Base-by-base conservation (phyloP, 2,329 filamentous ascomycete genomes). In the Shiraia sp. region DNA sequence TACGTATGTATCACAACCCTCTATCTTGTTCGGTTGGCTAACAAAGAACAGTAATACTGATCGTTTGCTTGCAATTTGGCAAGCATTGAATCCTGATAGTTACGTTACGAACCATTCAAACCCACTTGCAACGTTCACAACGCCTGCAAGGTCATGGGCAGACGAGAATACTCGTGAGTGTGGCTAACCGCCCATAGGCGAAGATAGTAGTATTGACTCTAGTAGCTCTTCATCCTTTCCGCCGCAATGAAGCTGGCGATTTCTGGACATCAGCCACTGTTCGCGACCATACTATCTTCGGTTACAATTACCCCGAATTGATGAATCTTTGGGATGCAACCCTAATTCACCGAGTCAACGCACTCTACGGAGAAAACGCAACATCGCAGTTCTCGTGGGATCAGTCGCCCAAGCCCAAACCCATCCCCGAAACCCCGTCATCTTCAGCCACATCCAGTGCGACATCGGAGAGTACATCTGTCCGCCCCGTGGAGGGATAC, bases 31-130 rank as follows among this genome's bases (percentile, higher is more conserved):
- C 17, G 15, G 8, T 10, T 4, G 5, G 14, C 27, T 41, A 8
- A 34, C 16, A 45, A 15, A 25, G 10, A 3, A 12, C 26, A 73
- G 76, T 51, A 90, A 87, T 67, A 79, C 90, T 6, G 89, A 95
- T 59, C 81, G 89, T 2, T 68, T 88, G 19, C 81, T 90, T 49
- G 81, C 87, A 23, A 79, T 95, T 47, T 93, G 87, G 87, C 87
- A 93, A 70, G 74, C 78, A 1, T 67, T 93, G 32, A 79, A 93
- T 50, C 86, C 86, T 0, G 72, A 81, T 14, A 79, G 79, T 19
- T 92, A 84, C 71, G 79, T 90, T 4, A 70, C 75, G 15, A 78
- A 83, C 1, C 77, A 80, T 47, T 53, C 71, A 6, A 70, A 71
- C 28, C 45, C 79, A 75, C 36, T 71, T 68, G n/a, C 77, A 10